A percentile compares a stretch with the other conserved stretches of the same genome.
phyloP scores from a whole-genome alignment of 257 asterid species.

The Fraxinus cuspidata region DNA sequence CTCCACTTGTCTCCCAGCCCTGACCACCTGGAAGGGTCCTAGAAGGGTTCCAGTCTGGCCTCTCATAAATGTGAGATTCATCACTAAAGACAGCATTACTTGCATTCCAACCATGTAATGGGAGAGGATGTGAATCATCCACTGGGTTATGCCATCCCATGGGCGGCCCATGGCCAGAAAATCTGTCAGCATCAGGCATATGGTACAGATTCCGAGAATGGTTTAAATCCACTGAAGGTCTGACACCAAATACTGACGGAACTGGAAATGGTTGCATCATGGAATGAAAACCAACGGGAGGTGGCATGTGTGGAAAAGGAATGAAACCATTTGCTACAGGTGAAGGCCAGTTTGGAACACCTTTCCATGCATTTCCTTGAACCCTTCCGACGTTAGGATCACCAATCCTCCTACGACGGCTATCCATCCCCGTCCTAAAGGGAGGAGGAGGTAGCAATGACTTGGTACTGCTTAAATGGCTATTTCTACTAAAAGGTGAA shows the following conservation, averaged over 20 bases:
- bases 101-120: slow-evolving; percentile 76
- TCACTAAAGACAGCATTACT: slow-evolving; percentile 63
- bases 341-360: slow-evolving; percentile 87
- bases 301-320: slow-evolving; percentile 86
- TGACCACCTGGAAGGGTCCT: slow-evolving; percentile 45
- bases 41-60: slow-evolving; percentile 83
- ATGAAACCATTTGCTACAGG: slow-evolving; percentile 85
- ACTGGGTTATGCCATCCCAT: slow-evolving; percentile 80
- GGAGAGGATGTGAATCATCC: slow-evolving; percentile 61
- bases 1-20: slow-evolving; percentile 66
- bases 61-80: slow-evolving; percentile 72
- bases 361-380: slow-evolving; percentile 88
- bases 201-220: slow-evolving; percentile 69
- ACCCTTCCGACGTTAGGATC: slow-evolving; percentile 79
- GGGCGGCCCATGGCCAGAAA: slow-evolving; percentile 72
- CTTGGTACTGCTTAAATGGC: slow-evolving; percentile 59
- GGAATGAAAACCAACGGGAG: slow-evolving; percentile 70
- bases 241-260: slow-evolving; percentile 69
- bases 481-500: slow-evolving; percentile 74
- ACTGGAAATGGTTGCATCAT: slow-evolving; percentile 83
- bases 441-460: slow-evolving; percentile 64
- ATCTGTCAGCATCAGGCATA: slow-evolving; percentile 76
- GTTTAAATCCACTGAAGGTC: slow-evolving; percentile 82
- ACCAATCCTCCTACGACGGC: slow-evolving; percentile 69
- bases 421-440: slow-evolving; percentile 62